phyloP scores from a whole-genome alignment of 441 rosid species.

The Theobroma grandiflorum region DNA sequence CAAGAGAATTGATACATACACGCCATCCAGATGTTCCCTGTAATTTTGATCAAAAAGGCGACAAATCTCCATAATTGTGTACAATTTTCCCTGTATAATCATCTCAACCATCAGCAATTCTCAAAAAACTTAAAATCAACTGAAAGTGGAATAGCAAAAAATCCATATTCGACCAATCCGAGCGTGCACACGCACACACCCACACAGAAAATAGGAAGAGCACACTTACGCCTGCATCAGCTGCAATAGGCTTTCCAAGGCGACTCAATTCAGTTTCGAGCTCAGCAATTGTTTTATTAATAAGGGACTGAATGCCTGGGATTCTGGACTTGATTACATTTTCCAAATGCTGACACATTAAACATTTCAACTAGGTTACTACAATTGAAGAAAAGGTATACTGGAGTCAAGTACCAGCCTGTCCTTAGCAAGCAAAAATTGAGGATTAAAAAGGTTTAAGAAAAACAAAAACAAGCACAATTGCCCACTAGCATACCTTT shows the following conservation, averaged over 20 bases:
- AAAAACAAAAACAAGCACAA: neutral
- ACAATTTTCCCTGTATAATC: slow-evolving; percentile 81
- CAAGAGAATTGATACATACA: slow-evolving; percentile 56
- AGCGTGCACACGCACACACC: neutral
- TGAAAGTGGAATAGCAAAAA: slow-evolving; percentile 10
- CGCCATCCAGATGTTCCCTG: slow-evolving; percentile 97
- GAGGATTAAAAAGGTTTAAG: neutral
- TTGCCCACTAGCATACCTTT: slow-evolving; percentile 53
- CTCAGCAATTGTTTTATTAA: slow-evolving; percentile 84
- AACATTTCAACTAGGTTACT: slow-evolving; percentile 30
- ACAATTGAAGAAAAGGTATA: neutral
- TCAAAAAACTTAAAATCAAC: slow-evolving; percentile 4
- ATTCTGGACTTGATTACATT: slow-evolving; percentile 94
- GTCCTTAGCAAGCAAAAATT: neutral
- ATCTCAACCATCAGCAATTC: slow-evolving; percentile 27
- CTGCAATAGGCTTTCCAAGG: slow-evolving; percentile 97
- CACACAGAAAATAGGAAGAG: slow-evolving; percentile 23
- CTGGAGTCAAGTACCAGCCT: neutral
- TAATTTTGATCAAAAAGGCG: slow-evolving; percentile 94
- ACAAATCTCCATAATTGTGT: slow-evolving; percentile 96
- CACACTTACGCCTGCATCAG: slow-evolving; percentile 90
- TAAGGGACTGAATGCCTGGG: slow-evolving; percentile 94
- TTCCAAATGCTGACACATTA: slow-evolving; percentile 86
- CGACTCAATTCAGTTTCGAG: slow-evolving; percentile 92
- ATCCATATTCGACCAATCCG: neutral